Evolutionary conservation across 2,329 filamentous ascomycete genomes (phyloP).

Genomic region (Pestalotiopsis sp.): DNA sequence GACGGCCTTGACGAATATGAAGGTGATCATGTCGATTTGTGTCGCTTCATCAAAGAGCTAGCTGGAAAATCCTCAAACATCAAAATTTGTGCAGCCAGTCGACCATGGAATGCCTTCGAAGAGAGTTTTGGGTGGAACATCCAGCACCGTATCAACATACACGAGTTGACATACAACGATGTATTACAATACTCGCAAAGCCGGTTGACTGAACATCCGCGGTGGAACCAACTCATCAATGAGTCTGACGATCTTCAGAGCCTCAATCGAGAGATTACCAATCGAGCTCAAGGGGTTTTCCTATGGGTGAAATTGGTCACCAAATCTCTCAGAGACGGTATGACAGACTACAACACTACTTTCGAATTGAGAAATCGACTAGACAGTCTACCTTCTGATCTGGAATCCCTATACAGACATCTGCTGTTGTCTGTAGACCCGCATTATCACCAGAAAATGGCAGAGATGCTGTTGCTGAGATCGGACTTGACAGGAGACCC

Average conservation of each 20-base stretch:
- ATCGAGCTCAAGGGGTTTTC: conserved; percentile 29
- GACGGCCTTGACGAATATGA: conserved; percentile 34
- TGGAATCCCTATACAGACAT: conserved; percentile 21
- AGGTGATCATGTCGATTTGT: conserved; percentile 23
- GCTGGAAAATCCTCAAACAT: conserved; percentile 14
- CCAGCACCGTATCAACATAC: conserved; percentile 20
- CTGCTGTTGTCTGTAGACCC: conserved; percentile 19
- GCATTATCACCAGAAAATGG: conserved; percentile 11
- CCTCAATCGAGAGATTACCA: conserved; percentile 20
- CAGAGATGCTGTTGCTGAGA: not conserved
- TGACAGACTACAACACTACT: conserved; percentile 20
- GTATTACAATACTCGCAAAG: not conserved
- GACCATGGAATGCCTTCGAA: conserved; percentile 30
- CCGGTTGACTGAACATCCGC: not conserved
- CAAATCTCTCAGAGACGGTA: conserved; percentile 21
- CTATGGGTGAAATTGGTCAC: conserved; percentile 32
- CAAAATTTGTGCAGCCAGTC: conserved; percentile 29
- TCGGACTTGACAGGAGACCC: not conserved
- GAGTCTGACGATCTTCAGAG: conserved; percentile 2
- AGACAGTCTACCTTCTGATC: conserved; percentile 15
- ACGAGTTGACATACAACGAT: conserved; percentile 8
- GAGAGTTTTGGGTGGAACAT: conserved; percentile 22
- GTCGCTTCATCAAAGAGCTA: conserved; percentile 13
- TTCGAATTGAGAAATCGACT: not conserved
- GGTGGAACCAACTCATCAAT: not conserved